These are phyloP conservation scores for Quillaja saponaria DNA, from an alignment of 306 rosid genomes.

Conservation along the genomic window DNA sequence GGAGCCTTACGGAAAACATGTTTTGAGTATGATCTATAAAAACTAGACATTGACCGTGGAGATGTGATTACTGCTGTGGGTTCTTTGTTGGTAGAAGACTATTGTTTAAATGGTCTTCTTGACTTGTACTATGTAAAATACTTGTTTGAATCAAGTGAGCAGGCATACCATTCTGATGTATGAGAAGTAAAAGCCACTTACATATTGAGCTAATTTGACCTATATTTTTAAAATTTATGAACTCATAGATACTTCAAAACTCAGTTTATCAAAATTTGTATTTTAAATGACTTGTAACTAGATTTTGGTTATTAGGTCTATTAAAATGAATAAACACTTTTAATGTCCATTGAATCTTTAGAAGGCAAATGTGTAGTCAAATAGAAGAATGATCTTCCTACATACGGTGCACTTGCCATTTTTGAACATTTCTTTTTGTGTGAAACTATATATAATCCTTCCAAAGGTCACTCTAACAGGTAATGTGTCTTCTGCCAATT, in stretches of 20 bases:
- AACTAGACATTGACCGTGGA: slow-evolving; percentile 55
- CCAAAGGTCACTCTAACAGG: slow-evolving; percentile 51
- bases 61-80: slow-evolving; percentile 65
- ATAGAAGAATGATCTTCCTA: slow-evolving; percentile 45
- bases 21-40: slow-evolving; percentile 57
- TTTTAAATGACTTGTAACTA: neutral
- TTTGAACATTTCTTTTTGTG: slow-evolving; percentile 48
- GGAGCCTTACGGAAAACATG: slow-evolving; percentile 54
- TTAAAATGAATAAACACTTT: slow-evolving; percentile 42
- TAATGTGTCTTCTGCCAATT: slow-evolving; percentile 24
- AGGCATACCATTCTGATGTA: slow-evolving; percentile 55
- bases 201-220: slow-evolving; percentile 3
- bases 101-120: slow-evolving; percentile 52
- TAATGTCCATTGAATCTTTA: slow-evolving; percentile 40
- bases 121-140: slow-evolving; percentile 71
- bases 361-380: slow-evolving; percentile 53
- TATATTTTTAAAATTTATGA: neutral
- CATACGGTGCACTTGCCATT: slow-evolving; percentile 34
- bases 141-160: slow-evolving; percentile 75
- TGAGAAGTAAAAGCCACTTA: slow-evolving; percentile 43
- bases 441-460: slow-evolving; percentile 50
- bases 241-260: no score
- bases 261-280: no score
- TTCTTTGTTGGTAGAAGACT: slow-evolving; percentile 67
- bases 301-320: slow-evolving; percentile 42